A percentile compares a stretch with the other conserved stretches of the same genome.
These are phyloP conservation scores for Lepiota brunneoincarnata DNA, from an alignment of 768 basidiomycete species.

Conservation along the genomic window DNA sequence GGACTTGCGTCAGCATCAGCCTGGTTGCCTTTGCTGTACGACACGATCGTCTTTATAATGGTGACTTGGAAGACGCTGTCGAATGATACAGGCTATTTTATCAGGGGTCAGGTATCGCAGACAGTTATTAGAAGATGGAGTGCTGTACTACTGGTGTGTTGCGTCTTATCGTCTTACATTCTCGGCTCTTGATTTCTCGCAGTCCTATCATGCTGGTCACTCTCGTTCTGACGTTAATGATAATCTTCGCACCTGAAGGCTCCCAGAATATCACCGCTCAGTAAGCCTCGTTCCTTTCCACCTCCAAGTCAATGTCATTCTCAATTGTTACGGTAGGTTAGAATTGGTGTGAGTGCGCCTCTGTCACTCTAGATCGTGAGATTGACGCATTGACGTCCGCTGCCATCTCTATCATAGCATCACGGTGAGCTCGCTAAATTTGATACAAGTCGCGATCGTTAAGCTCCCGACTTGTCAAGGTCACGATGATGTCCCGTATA, in stretches of 20 bases:
- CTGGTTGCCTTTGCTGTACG: conserved; percentile 48
- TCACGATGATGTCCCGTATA: conserved; percentile 70
- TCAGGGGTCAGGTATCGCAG: conserved; percentile 34
- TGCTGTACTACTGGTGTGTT: conserved; percentile 45
- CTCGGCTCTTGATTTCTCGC: background rate
- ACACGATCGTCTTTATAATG: conserved; percentile 38
- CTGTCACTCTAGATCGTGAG: no score
- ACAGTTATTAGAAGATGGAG: conserved; percentile 42
- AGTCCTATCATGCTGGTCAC: conserved; percentile 47
- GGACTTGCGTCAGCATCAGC: conserved; percentile 44
- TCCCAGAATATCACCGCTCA: conserved; percentile 46
- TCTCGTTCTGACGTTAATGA: conserved; percentile 44
- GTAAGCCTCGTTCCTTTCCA: conserved; percentile 25
- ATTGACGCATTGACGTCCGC: background rate
- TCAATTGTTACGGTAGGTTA: background rate
- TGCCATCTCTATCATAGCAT: background rate
- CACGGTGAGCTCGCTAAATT: background rate
- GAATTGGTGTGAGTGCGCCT: conserved; percentile 1
- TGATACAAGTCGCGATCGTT: background rate
- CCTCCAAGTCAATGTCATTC: background rate
- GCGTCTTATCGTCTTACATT: background rate
- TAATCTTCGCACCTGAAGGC: conserved; percentile 37
- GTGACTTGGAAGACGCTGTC: conserved; percentile 37
- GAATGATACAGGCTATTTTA: conserved; percentile 21
- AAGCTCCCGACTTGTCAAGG: conserved; percentile 24